Base-by-base conservation (phyloP, 2,329 filamentous ascomycete species). In the Pseudogymnoascus sp. region DNA sequence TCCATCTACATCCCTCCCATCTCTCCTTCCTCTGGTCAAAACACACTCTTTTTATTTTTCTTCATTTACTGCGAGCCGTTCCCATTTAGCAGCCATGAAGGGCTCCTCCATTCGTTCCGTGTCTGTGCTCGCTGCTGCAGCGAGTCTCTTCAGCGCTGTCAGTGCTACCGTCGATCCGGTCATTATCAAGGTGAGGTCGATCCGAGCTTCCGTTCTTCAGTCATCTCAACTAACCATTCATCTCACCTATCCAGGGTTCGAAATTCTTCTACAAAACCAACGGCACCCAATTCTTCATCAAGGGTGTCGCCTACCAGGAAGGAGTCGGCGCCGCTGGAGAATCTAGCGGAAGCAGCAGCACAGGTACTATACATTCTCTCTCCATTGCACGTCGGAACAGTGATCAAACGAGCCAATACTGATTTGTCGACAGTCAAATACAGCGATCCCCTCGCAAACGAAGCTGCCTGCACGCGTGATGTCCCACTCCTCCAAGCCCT, bases 271-370 rank as follows among this genome's bases (percentile, higher is more conserved):
- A 37, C 72, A 88, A 83, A 88, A 69, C 65, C 61, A 73, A 72
- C 65, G 71, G 90, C 72, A 84, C 84, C 75, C 92, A 95, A 79
- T 93, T 96, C 83, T 96, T 86, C 82, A 92, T 98, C 78, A 92
- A 90, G 78, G 93, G 93, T 79, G 83, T 99, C 71, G 95, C 93
- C 69, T 99, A 99, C 80, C 95, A 98, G 81, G 85, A 92, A 79
- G 90, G 93, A 70, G 80, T 80, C 68, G 81, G 81, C 63, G 81
- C 79, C 60, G 82, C 85, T 66, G 73, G 71, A 65, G 79, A 57
- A 37, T 64, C 63, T 10, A 62, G 57, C 31, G 51, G 13, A 51
- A 36, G 19, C 14, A 45, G 23, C 37, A 34, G 28, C 19, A 28
- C 37, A 8, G 23, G 45, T 51, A 51, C 14, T 28, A 28, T 16